These are phyloP conservation scores for Backusella mclennaniae DNA, from an alignment of 192 early-diverging fungal genomes.

Conservation along the genomic window DNA sequence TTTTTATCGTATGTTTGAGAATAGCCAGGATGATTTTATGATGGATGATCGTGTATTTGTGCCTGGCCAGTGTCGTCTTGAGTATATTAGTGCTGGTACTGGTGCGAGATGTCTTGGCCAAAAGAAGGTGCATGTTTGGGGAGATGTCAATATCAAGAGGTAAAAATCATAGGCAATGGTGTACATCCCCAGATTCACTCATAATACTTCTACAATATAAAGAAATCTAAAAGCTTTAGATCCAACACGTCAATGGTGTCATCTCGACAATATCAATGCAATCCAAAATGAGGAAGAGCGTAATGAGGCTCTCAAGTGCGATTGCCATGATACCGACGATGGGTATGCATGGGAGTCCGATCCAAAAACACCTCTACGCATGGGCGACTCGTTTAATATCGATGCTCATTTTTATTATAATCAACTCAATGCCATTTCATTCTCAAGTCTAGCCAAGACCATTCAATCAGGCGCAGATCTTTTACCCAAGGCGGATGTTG, in stretches of 20 bases:
- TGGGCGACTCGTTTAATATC: constrained; percentile 22
- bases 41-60: constrained; percentile 20
- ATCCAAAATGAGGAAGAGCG: background rate
- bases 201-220: background rate
- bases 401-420: constrained; percentile 24
- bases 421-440: background rate
- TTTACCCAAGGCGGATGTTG: constrained; percentile 25
- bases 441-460: background rate
- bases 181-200: too few species aligned
- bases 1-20: constrained; percentile 36
- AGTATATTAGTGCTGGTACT: constrained; percentile 23
- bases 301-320: constrained; percentile 1
- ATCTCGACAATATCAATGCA: background rate
- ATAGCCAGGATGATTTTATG: constrained; percentile 24
- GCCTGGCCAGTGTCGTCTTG: constrained; percentile 23
- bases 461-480: background rate
- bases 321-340: constrained; percentile 27
- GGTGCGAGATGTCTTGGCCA: constrained; percentile 21
- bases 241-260: constrained; percentile 26
- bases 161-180: background rate
- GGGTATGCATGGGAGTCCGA: constrained; percentile 23
- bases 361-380: constrained; percentile 14
- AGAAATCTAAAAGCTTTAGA: constrained; percentile 29
- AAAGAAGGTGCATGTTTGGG: constrained; percentile 32
- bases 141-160: constrained; percentile 30